Evolutionary conservation across 31 red algal genomes (phyloP), one percentile per base, ranked within the genome.

Genomic region (Bonnemaisonia californica): DNA sequence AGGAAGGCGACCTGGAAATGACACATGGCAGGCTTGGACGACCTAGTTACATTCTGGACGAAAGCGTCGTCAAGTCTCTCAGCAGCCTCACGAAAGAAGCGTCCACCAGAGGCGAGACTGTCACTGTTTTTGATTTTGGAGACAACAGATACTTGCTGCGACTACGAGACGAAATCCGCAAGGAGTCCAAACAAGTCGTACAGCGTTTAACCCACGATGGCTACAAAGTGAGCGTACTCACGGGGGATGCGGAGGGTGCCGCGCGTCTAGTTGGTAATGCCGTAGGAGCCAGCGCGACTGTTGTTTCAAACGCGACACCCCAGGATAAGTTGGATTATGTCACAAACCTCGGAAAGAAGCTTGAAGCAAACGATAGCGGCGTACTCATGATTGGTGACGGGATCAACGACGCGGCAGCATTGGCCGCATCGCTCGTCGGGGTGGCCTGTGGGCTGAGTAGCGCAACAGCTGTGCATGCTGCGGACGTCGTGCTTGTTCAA

Each of bases 371-470:
- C 22, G 65, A 91, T 30, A 75, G 35, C 1, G 77, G 81, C n/a
- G 42, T 81, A 35, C 79, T 91, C 4, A 91, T 94, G 81, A 91
- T 98, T 12, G 95, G 95, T 8, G 95, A 98, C 74, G 95, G 95
- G 27, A 83, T 98, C 37, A 98, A 98, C 40, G 95, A 98, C 65
- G 91, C 91, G 33, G 87, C 95, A 19, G 95, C 95, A 48, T 58
- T 98, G 31, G 92, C 95, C 4, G 62, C 70, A 8, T 76, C 95
- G 1, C 71, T 79, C 1, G 85, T 91, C 9, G 95, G 95, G 12
- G 77, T 92, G 54, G 79, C 91, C 22, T 79, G 89, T 38, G 95
- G 95, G 9, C 57, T 94, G 27, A 65, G 38, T 33, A 91, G 81
- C 68, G 87, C 91, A 21, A 94, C 91, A 3, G 95, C 95, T 33